Percentiles rank a stretch among this genome's conserved stretches.
These are phyloP conservation scores for Scytalidium lignicola DNA, from an alignment of 2,329 filamentous ascomycete species.

Conservation along the genomic window DNA sequence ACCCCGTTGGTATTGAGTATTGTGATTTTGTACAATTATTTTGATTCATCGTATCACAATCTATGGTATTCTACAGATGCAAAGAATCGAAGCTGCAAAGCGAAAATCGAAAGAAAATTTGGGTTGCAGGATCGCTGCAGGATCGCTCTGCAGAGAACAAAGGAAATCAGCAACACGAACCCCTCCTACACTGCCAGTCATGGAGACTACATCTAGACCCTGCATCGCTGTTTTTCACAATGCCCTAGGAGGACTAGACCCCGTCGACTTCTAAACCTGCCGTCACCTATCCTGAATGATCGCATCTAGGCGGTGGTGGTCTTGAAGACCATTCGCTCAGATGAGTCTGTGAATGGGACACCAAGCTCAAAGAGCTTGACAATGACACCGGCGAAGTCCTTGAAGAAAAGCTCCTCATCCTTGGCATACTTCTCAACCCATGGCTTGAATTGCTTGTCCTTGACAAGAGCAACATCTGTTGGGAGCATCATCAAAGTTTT, in stretches of 20 bases:
- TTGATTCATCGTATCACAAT: not conserved
- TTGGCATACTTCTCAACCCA: conserved; percentile 84
- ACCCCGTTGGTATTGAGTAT: not conserved
- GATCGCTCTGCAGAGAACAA: not conserved
- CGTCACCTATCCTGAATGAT: not conserved
- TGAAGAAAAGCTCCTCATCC: conserved; percentile 88
- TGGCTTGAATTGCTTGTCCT: conserved; percentile 81
- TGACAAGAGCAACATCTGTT: conserved; percentile 78
- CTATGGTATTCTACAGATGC: not conserved
- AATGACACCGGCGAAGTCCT: conserved; percentile 78
- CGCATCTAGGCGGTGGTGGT: conserved; percentile 29
- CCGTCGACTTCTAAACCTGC: not conserved
- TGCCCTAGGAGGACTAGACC: no score
- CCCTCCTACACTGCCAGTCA: no score
- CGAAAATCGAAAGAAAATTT: not conserved
- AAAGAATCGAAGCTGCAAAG: not conserved
- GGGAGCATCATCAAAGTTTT: conserved; percentile 97
- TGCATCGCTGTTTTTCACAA: no score
- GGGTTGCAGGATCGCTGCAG: not conserved
- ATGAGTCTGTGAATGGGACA: conserved; percentile 73
- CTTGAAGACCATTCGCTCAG: conserved; percentile 64
- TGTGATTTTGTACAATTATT: not conserved
- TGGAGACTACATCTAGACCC: no score
- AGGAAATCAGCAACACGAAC: not conserved
- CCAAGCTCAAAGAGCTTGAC: conserved; percentile 88